Evolutionary conservation across 1,139 yeast species (phyloP).

Genomic region (Yamadazyma trypodendri): DNA sequence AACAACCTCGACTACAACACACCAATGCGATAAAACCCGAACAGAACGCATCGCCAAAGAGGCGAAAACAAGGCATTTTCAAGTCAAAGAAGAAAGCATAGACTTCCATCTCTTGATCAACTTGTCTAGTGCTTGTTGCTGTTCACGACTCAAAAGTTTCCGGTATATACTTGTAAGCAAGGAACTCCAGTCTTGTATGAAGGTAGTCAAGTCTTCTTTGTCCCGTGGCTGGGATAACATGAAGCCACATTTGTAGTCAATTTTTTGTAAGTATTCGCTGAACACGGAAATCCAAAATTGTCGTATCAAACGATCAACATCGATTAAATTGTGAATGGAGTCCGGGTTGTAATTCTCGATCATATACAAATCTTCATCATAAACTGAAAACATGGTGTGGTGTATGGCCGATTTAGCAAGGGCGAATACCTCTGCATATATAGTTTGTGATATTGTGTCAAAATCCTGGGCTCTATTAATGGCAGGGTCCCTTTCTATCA

Average conservation of each 20-base stretch:
- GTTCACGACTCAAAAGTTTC: conserved; percentile 34
- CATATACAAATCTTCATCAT: conserved; percentile 55
- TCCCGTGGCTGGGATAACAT: conserved; percentile 27
- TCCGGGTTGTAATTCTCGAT: conserved; percentile 46
- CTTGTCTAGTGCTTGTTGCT: conserved; percentile 37
- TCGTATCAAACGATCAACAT: conserved; percentile 42
- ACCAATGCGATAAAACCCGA: neutral
- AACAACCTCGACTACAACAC: neutral
- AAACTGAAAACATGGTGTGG: conserved; percentile 51
- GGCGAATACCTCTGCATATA: conserved; percentile 41
- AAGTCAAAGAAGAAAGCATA: conserved; percentile 17
- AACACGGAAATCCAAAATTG: conserved; percentile 63
- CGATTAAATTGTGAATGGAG: conserved; percentile 32
- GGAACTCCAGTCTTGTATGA: conserved; percentile 53
- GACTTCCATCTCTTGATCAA: conserved; percentile 42
- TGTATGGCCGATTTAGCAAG: conserved; percentile 50
- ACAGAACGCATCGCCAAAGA: conserved; percentile 7
- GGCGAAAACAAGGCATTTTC: conserved; percentile 14
- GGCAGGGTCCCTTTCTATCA: conserved; percentile 5
- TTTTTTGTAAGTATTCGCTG: conserved; percentile 40
- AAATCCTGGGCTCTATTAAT: conserved; percentile 5
- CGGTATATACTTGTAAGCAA: conserved; percentile 42
- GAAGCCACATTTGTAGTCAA: conserved; percentile 19
- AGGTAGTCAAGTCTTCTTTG: conserved; percentile 29
- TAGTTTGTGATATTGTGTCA: conserved; percentile 9